phyloP scores from a whole-genome alignment of 495 filamentous ascomycete genomes.

The Tricharina praecox region DNA sequence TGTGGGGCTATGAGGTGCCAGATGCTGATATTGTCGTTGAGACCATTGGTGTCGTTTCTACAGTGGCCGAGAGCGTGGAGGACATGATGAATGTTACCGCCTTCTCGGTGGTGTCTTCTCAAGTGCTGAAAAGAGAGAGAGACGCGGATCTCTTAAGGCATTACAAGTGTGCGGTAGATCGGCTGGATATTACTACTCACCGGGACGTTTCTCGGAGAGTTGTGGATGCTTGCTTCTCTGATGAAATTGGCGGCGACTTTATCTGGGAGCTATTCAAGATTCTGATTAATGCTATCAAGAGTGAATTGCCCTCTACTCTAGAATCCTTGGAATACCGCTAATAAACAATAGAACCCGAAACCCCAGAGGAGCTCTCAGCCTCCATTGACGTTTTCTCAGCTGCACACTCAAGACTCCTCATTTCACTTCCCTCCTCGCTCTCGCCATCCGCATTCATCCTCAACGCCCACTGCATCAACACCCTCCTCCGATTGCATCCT shows the following conservation, averaged over 20 bases:
- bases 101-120: constrained; percentile 12
- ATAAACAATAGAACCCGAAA: constrained; percentile 9
- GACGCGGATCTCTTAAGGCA: neutral
- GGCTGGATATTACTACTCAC: neutral
- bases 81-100: constrained; percentile 17
- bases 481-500: constrained; percentile 11
- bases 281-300: constrained; percentile 12
- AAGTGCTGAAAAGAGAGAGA: neutral
- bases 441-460: constrained; percentile 15
- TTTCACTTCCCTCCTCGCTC: neutral
- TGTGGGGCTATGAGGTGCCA: constrained; percentile 4
- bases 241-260: neutral
- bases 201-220: neutral
- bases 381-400: constrained; percentile 1
- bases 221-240: constrained; percentile 11
- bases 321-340: neutral
- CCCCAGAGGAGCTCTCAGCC: neutral
- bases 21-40: constrained; percentile 7
- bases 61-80: constrained; percentile 10
- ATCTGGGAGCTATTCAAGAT: constrained; percentile 13
- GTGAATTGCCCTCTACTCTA: constrained; percentile 6
- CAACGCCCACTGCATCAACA: constrained; percentile 12
- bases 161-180: neutral
- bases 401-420: constrained; percentile 1
- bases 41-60: constrained; percentile 12